Percentiles rank a stretch among this genome's conserved stretches.
These are phyloP conservation scores for Auricularia cornea DNA, from an alignment of 768 basidiomycete genomes.

Conservation along the genomic window DNA sequence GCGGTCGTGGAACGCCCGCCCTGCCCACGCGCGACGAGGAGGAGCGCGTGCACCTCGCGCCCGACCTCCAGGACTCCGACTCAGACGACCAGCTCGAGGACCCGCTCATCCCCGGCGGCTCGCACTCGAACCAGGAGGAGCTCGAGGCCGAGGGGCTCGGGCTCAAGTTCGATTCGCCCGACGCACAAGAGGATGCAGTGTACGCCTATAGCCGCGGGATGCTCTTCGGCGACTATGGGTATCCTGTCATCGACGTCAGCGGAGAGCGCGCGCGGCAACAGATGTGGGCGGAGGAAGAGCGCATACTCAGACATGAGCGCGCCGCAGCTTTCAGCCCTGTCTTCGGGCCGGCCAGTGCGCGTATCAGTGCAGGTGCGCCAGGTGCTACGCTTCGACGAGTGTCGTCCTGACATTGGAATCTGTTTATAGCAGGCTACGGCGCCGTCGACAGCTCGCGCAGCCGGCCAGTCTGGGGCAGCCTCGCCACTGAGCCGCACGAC, in stretches of 20 bases:
- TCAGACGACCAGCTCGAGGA: slow-evolving; percentile 11
- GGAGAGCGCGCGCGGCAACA: slow-evolving; percentile 54
- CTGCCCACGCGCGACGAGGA: slow-evolving; percentile 30
- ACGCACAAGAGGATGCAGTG: slow-evolving; percentile 64
- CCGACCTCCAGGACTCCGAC: slow-evolving; percentile 36
- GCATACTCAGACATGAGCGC: slow-evolving; percentile 66
- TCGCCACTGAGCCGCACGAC: neutral
- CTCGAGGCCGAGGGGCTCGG: slow-evolving; percentile 31
- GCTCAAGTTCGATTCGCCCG: slow-evolving; percentile 60
- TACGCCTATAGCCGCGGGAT: slow-evolving; percentile 70
- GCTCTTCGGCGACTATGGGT: slow-evolving; percentile 86
- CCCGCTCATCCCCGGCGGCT: slow-evolving; percentile 4
- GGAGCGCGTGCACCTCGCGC: slow-evolving; percentile 55
- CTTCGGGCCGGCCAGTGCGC: slow-evolving; percentile 2
- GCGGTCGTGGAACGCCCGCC: too few relatives aligned
- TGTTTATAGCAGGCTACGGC: slow-evolving; percentile 46
- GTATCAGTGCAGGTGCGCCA: neutral
- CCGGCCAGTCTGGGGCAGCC: neutral
- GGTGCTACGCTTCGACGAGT: slow-evolving; percentile 7
- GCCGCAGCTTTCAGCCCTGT: slow-evolving; percentile 59
- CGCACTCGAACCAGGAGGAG: slow-evolving; percentile 21
- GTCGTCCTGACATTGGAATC: neutral
- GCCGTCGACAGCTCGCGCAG: slow-evolving; percentile 28
- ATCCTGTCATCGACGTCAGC: slow-evolving; percentile 84
- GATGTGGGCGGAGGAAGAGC: slow-evolving; percentile 82